Conservation (phyloP, 129 eudicot species). For the Chrysanthemum makinoi region DNA sequence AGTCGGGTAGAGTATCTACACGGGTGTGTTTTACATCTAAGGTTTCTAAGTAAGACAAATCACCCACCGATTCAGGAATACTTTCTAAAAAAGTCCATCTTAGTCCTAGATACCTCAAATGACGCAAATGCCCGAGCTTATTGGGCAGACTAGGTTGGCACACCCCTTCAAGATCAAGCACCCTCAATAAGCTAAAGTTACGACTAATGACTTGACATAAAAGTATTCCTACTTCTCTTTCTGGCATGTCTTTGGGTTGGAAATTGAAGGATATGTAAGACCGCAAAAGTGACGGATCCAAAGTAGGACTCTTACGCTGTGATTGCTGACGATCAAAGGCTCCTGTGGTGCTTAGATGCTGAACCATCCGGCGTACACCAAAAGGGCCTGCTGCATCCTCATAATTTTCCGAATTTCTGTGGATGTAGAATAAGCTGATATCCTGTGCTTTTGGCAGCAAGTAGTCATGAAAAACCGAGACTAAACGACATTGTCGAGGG, state of each 20-base stretch:
- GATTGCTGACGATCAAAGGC: slow-evolving; percentile 18
- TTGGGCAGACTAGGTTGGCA: slow-evolving; percentile 53
- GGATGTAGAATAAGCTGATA: slow-evolving; percentile 51
- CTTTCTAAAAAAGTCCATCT: slow-evolving; percentile 52
- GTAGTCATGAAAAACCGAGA: slow-evolving; percentile 40
- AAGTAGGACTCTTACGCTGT: slow-evolving; percentile 14
- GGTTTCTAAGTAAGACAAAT: slow-evolving; percentile 48
- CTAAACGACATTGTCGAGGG: slow-evolving; percentile 48
- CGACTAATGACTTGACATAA: slow-evolving; percentile 28
- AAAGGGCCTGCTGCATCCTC: slow-evolving; percentile 18
- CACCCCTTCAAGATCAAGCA: slow-evolving; percentile 69
- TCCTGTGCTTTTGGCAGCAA: slow-evolving; percentile 43
- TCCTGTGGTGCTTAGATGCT: slow-evolving; percentile 23
- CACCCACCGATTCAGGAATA: slow-evolving; percentile 58
- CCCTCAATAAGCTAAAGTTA: slow-evolving; percentile 45
- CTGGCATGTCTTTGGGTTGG: slow-evolving; percentile 41
- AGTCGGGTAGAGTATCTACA: slow-evolving; percentile 44
- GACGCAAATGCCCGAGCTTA: slow-evolving; percentile 46
- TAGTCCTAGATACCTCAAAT: slow-evolving; percentile 58
- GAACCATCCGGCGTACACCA: slow-evolving; percentile 45
- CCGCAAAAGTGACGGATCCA: slow-evolving; percentile 30
- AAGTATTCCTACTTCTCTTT: slow-evolving; percentile 46
- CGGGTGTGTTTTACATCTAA: slow-evolving; percentile 62
- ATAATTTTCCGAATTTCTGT: slow-evolving; percentile 7
- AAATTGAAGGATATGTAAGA: slow-evolving; percentile 54